Conservation (phyloP, 1,284 basidiomycete species). For the Boletellus sp. region DNA sequence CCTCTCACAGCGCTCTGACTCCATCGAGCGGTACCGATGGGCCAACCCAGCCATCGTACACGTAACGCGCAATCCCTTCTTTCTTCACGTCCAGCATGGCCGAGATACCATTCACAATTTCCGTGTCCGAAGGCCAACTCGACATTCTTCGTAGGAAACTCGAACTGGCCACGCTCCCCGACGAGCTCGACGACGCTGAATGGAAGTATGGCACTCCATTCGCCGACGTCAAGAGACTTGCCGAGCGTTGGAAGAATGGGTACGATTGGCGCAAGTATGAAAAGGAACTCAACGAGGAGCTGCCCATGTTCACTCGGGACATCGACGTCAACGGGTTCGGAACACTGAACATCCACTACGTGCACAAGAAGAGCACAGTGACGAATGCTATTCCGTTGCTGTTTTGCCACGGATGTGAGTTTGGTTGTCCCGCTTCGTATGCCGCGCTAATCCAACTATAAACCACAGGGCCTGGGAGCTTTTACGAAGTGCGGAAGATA, state of each 20-base stretch:
- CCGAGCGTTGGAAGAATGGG: slow-evolving; percentile 38
- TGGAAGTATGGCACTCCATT: slow-evolving; percentile 43
- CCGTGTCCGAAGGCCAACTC: slow-evolving; percentile 33
- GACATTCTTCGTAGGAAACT: slow-evolving; percentile 33
- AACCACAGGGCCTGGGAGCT: slow-evolving; percentile 51
- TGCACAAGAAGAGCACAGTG: slow-evolving; percentile 38
- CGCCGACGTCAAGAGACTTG: slow-evolving; percentile 38
- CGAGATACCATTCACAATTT: slow-evolving; percentile 30
- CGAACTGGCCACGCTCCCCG: slow-evolving; percentile 35
- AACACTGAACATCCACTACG: slow-evolving; percentile 41
- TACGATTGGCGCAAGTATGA: slow-evolving; percentile 46
- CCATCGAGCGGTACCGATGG: too few species aligned
- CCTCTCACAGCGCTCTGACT: too few species aligned
- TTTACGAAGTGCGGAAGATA: slow-evolving; percentile 53
- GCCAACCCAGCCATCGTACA: too few species aligned
- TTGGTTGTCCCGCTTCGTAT: neutral
- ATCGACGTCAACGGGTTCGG: slow-evolving; percentile 38
- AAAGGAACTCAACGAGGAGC: slow-evolving; percentile 34
- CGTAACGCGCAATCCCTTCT: too few species aligned
- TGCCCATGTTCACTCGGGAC: slow-evolving; percentile 46
- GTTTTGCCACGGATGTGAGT: slow-evolving; percentile 48
- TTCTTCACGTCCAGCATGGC: neutral
- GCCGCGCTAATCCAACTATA: neutral
- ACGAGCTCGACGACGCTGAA: slow-evolving; percentile 38
- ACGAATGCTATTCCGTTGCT: slow-evolving; percentile 42